Conservation (phyloP, 1,139 yeast genomes). For the Lodderomyces pseudojiufengensis region DNA sequence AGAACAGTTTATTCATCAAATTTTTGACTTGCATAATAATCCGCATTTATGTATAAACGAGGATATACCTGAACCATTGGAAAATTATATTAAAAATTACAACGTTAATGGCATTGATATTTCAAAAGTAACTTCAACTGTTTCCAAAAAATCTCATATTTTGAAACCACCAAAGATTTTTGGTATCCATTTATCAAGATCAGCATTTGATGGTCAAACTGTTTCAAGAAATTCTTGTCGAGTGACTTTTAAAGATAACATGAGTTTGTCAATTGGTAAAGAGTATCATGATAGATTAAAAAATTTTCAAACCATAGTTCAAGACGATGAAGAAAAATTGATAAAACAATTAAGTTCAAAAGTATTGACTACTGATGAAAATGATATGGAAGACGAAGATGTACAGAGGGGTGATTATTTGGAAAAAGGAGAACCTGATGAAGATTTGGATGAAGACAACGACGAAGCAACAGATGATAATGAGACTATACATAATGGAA, state of each 20-base stretch:
- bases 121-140: constrained; percentile 54
- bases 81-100: constrained; percentile 44
- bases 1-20: constrained; percentile 18
- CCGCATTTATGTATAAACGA: constrained; percentile 53
- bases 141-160: constrained; percentile 60
- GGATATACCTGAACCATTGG: constrained; percentile 47
- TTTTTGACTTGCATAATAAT: constrained; percentile 29
- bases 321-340: constrained; percentile 16
- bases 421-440: constrained; percentile 35
- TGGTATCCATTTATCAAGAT: constrained; percentile 77
- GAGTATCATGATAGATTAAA: constrained; percentile 38
- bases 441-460: constrained; percentile 22
- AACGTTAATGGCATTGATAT: constrained; percentile 42
- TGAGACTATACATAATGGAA: constrained; percentile 8
- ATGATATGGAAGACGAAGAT: constrained; percentile 46
- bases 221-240: constrained; percentile 75
- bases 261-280: constrained; percentile 51
- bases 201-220: constrained; percentile 68
- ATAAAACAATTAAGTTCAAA: constrained; percentile 14
- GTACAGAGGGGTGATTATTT: constrained; percentile 42
- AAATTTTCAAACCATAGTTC: constrained; percentile 27
- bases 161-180: constrained; percentile 67
- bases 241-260: constrained; percentile 58
- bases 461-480: constrained; percentile 19
- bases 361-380: constrained; percentile 40